Evolutionary conservation across 164 flowering plant species (phyloP), one percentile per base, ranked within the genome.

Genomic region (Amborella trichopoda): DNA sequence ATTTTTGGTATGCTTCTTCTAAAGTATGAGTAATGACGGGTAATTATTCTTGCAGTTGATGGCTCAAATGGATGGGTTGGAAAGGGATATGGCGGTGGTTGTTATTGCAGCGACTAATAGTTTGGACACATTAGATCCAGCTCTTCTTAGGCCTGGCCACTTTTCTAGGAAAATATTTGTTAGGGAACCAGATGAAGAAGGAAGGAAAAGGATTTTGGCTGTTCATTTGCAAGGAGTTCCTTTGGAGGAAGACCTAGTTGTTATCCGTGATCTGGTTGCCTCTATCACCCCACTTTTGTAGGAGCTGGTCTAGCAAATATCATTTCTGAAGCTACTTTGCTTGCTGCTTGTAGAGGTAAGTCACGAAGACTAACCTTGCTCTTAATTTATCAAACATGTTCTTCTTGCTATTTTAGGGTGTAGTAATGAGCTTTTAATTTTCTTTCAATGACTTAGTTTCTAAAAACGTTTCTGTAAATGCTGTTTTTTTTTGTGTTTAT

Each of bases 281-380:
- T 82, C 95, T 54, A 77, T 87, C 24, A 87, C 99, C 28, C 82
- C 75, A 37, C 28, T 8, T 70, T 84, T 59, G 96, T 84, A 6
- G 99, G 99, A 56, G 99, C 99, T 62, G 99, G 87, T 76, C 95
- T 91, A 36, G 96, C 99, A 39, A 91, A 91, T 63, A 74, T 87
- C 23, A 80, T 87, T 55, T 87, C 87, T 57, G 99, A 91, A 68
- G 75, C 99, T 30, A 88, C 96, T 46, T 62, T 91, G 42, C 95
- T 91, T 60, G 93, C 99, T 63, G 96, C 96, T 60, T 86, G 96
- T 12, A 74, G 95, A 84, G 99, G 99, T 91, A 48, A 62, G 63
- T 34, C 39, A n/a, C 1, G 53, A 41, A n/a, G 11, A 1, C 36
- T 10, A 10, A n/a, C 11, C 11, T 32, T 32, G n/a, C 36, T 32